These are phyloP conservation scores for Fibroporia radiculosa DNA, from an alignment of 768 basidiomycete genomes.

Conservation along the genomic window DNA sequence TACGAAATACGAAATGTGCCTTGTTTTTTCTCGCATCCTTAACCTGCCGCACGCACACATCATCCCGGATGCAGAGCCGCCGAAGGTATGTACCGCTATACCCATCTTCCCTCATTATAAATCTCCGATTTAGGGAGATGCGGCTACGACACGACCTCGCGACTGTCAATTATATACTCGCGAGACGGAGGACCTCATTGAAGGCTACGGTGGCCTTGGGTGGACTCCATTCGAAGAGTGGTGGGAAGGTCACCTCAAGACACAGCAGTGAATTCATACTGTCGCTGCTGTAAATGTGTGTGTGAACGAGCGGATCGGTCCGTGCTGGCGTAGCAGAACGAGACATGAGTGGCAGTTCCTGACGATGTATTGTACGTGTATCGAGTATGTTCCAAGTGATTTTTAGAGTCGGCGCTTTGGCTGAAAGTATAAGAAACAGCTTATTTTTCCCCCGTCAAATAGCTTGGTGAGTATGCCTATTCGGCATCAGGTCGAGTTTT, in stretches of 20 bases:
- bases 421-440: no score
- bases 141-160: constrained; percentile 67
- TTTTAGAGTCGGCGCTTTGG: no score
- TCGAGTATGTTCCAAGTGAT: no score
- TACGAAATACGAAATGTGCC: constrained; percentile 92
- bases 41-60: constrained; percentile 68
- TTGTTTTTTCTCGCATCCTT: constrained; percentile 67
- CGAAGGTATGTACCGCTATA: constrained; percentile 32
- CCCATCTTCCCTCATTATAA: neutral
- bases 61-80: constrained; percentile 60
- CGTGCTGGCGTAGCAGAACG: no score
- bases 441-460: no score
- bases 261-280: constrained; percentile 13
- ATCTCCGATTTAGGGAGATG: constrained; percentile 21
- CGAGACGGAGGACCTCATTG: constrained; percentile 59
- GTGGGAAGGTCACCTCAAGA: constrained; percentile 55
- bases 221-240: constrained; percentile 74
- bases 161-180: constrained; percentile 74
- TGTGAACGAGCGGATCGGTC: no score
- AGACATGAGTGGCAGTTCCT: no score
- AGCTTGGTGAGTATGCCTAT: no score
- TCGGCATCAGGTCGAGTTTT: no score
- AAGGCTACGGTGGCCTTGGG: constrained; percentile 42
- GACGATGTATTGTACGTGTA: no score
- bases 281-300: no score